Base-by-base conservation (phyloP, 2,329 filamentous ascomycete species). In the Penicillium occitanis region DNA sequence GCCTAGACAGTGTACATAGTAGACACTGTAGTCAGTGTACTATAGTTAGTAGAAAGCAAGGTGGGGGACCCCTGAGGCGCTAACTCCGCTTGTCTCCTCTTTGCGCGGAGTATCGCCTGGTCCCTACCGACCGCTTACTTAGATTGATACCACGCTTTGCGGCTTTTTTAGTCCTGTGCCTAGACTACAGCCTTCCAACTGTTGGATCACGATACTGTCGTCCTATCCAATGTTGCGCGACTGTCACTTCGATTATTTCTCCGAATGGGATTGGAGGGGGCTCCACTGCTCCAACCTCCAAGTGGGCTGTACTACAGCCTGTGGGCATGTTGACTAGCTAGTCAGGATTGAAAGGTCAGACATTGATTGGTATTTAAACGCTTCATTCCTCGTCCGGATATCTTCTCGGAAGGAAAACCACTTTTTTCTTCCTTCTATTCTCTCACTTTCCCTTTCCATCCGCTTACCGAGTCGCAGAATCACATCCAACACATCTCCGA, bases 101-200 rank as follows among this genome's bases (percentile, higher is more conserved):
- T 22, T 48, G 37, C 62, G 62, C 62, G 62, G 62, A 64, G 51
- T 64, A 48, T 64, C 62, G 62, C 62, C 40, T 46, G 1, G 6
- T 13, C 25, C 35, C 35, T 37, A 37, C 35, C 35, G 10, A 37
- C 35, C 35, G 10, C 42, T 42, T n/a, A 28, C 33, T 25, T 2
- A 25, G 14, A 40, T 28, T 59, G 33, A 30, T 44, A 35, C 37
- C 57, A 28, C 57, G 53, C 53, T 57, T 37, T 57, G 33, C 53
- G 53, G 33, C 53, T 57, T 44, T 19, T 44, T 60, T 46, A 40
- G 22, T 19, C 35, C 57, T 42, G 37, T 42, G 57, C 57, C 57
- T 59, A 42, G 30, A 19, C 55, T 33, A 46, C 40, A 19, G 22
- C 28, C 37, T 30, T 44, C 57, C 57, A 30, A n/a, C n/a, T 46